These are phyloP conservation scores for Poa annua DNA, from an alignment of 176 grass and related monocot species.

Conservation along the genomic window DNA sequence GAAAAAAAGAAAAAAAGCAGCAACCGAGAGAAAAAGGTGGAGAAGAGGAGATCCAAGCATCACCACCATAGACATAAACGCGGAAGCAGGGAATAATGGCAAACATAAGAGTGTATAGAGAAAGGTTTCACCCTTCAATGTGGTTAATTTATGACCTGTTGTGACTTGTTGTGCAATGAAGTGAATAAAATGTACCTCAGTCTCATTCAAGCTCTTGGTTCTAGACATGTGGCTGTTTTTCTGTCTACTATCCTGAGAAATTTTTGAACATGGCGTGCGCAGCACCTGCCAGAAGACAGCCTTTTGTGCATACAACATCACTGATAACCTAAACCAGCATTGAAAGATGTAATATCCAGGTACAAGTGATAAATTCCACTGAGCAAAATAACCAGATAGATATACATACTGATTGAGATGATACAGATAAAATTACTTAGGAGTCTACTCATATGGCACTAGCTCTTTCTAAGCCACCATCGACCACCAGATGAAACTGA, in stretches of 20 bases:
- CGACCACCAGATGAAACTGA: slow-evolving; percentile 32
- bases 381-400: background rate
- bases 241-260: background rate
- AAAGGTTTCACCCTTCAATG: background rate
- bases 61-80: slow-evolving; percentile 48
- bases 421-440: background rate
- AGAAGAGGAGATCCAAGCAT: slow-evolving; percentile 47
- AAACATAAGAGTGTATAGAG: background rate
- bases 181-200: background rate
- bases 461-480: slow-evolving; percentile 4
- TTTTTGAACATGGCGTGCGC: background rate
- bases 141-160: background rate
- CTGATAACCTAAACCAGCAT: background rate
- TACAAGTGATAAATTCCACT: background rate
- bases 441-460: background rate
- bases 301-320: background rate
- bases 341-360: background rate
- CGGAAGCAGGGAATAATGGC: slow-evolving; percentile 41
- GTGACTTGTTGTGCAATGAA: background rate
- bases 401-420: background rate
- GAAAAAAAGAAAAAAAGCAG: slow-evolving; percentile 28
- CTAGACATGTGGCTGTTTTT: background rate
- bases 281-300: background rate
- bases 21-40: slow-evolving; percentile 32
- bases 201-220: background rate